Conservation (phyloP, 2,329 filamentous ascomycete species). For the Esteya vermicola region DNA sequence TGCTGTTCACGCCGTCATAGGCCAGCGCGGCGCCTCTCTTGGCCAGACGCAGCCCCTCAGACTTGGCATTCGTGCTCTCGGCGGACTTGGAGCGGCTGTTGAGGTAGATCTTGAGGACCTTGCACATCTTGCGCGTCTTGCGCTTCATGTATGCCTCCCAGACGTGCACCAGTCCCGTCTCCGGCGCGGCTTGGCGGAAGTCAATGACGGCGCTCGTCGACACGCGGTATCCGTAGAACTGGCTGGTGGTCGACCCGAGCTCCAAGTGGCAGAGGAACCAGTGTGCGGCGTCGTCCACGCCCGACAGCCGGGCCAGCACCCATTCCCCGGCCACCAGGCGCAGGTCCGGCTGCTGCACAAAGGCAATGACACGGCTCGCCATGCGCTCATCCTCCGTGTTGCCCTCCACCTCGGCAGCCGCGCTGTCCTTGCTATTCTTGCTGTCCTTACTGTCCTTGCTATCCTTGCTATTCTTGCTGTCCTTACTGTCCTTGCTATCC, state of each 20-base stretch:
- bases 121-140: neutral
- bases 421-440: neutral
- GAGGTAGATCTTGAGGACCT: neutral
- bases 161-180: neutral
- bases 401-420: neutral
- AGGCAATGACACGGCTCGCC: neutral
- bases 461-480: no score
- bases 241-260: neutral
- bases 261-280: neutral
- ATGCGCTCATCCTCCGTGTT: neutral
- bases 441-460: no score
- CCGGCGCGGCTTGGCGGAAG: neutral
- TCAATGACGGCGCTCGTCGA: neutral
- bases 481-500: neutral
- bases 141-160: neutral
- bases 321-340: neutral
- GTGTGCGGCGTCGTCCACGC: neutral
- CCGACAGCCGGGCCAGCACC: neutral
- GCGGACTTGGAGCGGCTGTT: neutral
- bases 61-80: no score
- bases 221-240: neutral
- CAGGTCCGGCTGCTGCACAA: neutral
- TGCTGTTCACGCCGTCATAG: no score
- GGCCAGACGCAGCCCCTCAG: no score
- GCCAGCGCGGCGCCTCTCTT: no score